These are phyloP conservation scores for Pseudonitzschia pungens DNA, from an alignment of 108 stramenopile species.

Conservation along the genomic window DNA sequence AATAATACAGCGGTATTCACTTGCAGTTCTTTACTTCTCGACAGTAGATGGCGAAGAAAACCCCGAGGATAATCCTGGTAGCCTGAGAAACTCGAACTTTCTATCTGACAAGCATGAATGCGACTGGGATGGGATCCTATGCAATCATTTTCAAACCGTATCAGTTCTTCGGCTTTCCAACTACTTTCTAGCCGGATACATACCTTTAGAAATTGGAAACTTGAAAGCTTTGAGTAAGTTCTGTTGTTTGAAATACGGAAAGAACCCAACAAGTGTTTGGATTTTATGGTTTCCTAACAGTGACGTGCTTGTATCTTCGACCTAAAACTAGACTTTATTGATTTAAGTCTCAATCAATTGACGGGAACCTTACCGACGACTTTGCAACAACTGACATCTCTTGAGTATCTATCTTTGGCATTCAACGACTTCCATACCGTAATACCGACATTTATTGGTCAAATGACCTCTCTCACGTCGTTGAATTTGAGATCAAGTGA, in stretches of 20 bases:
- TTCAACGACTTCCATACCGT: constrained; percentile 27
- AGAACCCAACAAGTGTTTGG: background rate
- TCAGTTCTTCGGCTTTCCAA: constrained; percentile 22
- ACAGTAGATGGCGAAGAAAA: background rate
- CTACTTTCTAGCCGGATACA: constrained; percentile 16
- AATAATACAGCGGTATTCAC: constrained; percentile 24
- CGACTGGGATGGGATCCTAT: constrained; percentile 24
- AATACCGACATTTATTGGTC: constrained; percentile 41
- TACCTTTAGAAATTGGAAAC: constrained; percentile 40
- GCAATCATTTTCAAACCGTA: background rate
- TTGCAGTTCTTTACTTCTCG: constrained; percentile 31
- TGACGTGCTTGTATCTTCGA: background rate
- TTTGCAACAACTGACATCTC: constrained; percentile 33
- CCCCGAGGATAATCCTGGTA: background rate
- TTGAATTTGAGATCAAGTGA: constrained; percentile 39
- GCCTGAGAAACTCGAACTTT: constrained; percentile 18
- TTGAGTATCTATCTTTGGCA: constrained; percentile 32
- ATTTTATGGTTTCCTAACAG: background rate
- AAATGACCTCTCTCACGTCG: constrained; percentile 9
- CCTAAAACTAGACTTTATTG: constrained; percentile 18
- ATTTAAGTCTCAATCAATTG: constrained; percentile 33
- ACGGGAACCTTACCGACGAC: constrained; percentile 49
- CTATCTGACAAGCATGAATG: constrained; percentile 31
- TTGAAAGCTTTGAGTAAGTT: constrained; percentile 29
- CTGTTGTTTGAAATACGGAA: background rate